A percentile compares a stretch with the other conserved stretches of the same genome.
These are phyloP conservation scores for Gyrodon lividus DNA, from an alignment of 768 basidiomycete genomes.

Conservation along the genomic window DNA sequence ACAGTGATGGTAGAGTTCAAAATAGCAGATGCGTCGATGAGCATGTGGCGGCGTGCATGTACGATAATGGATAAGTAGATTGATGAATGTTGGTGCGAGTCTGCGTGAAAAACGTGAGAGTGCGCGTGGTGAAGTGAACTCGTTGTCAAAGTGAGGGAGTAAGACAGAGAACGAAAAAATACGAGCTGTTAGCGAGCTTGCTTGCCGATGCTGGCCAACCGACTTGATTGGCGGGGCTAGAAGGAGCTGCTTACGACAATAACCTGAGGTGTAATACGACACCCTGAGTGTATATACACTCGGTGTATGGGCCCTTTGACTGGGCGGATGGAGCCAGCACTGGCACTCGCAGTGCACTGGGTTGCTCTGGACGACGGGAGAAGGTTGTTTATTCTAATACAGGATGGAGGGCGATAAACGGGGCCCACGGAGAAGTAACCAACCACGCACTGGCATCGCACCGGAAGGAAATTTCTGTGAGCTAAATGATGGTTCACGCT, in stretches of 20 bases:
- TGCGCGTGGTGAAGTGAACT: slow-evolving; percentile 13
- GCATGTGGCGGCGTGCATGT: slow-evolving; percentile 32
- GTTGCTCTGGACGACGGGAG: neutral
- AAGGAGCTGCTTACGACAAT: slow-evolving; percentile 11
- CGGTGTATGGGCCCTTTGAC: neutral
- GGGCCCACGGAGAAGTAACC: neutral
- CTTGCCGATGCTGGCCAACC: slow-evolving; percentile 10
- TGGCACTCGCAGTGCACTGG: slow-evolving; percentile 6
- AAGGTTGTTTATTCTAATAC: neutral
- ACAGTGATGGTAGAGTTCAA: slow-evolving; percentile 15
- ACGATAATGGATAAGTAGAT: slow-evolving; percentile 16
- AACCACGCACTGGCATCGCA: neutral
- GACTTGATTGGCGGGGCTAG: neutral
- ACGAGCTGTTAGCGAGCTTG: neutral
- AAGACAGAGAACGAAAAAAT: slow-evolving; percentile 7
- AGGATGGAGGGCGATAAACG: neutral
- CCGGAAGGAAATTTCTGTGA: neutral
- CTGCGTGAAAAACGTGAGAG: slow-evolving; percentile 25
- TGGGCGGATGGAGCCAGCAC: neutral
- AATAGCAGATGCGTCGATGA: slow-evolving; percentile 19
- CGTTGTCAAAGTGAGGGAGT: slow-evolving; percentile 8
- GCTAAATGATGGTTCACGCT: neutral
- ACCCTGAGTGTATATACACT: slow-evolving; percentile 1
- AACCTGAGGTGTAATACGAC: slow-evolving; percentile 21
- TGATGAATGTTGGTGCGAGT: slow-evolving; percentile 8